A percentile compares a stretch with the other conserved stretches of the same genome.
These are phyloP conservation scores for Leccinum longicurvipes DNA, from an alignment of 768 basidiomycete genomes.

Conservation along the genomic window DNA sequence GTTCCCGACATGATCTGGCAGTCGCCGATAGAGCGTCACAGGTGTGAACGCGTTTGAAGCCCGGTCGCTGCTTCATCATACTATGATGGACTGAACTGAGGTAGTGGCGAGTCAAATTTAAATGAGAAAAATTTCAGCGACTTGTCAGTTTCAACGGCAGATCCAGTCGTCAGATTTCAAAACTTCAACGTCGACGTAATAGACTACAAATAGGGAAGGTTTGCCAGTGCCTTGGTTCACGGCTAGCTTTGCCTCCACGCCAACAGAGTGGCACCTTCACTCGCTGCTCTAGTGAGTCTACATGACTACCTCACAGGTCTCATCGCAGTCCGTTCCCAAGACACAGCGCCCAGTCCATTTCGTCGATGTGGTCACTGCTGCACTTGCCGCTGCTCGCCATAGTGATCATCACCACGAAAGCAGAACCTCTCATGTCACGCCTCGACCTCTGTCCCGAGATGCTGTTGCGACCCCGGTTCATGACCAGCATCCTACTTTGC, in stretches of 20 bases:
- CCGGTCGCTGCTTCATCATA: too few species aligned
- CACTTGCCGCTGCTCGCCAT: conserved; percentile 1
- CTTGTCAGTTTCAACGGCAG: too few species aligned
- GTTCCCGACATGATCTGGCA: too few species aligned
- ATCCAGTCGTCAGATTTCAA: too few species aligned
- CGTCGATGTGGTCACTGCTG: conserved; percentile 5
- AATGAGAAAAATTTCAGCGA: too few species aligned
- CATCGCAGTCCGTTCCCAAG: not conserved
- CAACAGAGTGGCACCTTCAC: not conserved
- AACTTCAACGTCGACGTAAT: too few species aligned
- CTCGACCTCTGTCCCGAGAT: not conserved
- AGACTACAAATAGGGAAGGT: too few species aligned
- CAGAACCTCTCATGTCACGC: not conserved
- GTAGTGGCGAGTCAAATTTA: too few species aligned
- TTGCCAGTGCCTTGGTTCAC: not conserved
- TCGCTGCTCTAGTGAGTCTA: not conserved
- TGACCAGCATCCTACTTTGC: conserved; percentile 12
- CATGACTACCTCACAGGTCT: conserved; percentile 12
- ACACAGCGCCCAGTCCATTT: conserved; percentile 3
- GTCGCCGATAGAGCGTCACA: too few species aligned
- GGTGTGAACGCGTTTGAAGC: too few species aligned
- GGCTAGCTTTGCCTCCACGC: not conserved
- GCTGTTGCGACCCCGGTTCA: not conserved
- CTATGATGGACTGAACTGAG: too few species aligned
- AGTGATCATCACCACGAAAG: not conserved